Percentiles rank a stretch among this genome's conserved stretches.
Evolutionary conservation across 2,329 filamentous ascomycete genomes (phyloP).

Genomic region (Lachnellula willkommii): DNA sequence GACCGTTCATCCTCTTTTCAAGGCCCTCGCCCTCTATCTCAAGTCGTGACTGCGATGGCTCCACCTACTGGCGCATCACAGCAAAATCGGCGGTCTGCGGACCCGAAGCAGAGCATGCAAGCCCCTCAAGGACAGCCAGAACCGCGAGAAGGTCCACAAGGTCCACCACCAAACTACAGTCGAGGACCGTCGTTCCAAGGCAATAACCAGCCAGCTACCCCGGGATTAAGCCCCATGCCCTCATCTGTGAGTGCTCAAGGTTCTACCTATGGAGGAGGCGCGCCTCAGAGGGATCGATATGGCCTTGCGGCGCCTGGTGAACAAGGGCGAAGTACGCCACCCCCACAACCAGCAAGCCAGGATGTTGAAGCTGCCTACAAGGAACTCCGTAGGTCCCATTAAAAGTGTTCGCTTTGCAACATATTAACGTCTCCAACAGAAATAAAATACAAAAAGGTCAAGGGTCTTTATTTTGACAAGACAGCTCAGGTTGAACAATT

Average conservation of each 20-base stretch:
- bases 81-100: constrained; percentile 27
- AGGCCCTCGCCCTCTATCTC: constrained; percentile 22
- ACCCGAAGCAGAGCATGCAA: constrained; percentile 25
- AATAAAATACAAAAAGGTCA: constrained; percentile 96
- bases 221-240: constrained; percentile 22
- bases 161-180: constrained; percentile 24
- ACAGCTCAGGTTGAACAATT: constrained; percentile 85
- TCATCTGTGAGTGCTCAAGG: constrained; percentile 19
- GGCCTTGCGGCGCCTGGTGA: constrained; percentile 30
- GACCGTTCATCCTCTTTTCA: constrained; percentile 24
- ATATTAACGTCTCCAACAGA: constrained; percentile 46
- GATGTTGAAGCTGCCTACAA: constrained; percentile 36
- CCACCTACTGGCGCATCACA: constrained; percentile 20
- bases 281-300: constrained; percentile 30
- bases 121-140: constrained; percentile 22
- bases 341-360: constrained; percentile 30
- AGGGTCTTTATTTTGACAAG: constrained; percentile 94
- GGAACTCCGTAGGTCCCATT: constrained; percentile 36
- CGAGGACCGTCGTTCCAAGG: constrained; percentile 21
- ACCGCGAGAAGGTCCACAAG: constrained; percentile 17
- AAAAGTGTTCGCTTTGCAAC: constrained; percentile 4
- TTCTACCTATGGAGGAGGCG: constrained; percentile 29
- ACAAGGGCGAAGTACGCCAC: constrained; percentile 43
- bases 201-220: constrained; percentile 21
- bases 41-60: constrained; percentile 25